Evolutionary conservation across 352 stramenopile species (phyloP).

Genomic region (Plasmopara viticola): DNA sequence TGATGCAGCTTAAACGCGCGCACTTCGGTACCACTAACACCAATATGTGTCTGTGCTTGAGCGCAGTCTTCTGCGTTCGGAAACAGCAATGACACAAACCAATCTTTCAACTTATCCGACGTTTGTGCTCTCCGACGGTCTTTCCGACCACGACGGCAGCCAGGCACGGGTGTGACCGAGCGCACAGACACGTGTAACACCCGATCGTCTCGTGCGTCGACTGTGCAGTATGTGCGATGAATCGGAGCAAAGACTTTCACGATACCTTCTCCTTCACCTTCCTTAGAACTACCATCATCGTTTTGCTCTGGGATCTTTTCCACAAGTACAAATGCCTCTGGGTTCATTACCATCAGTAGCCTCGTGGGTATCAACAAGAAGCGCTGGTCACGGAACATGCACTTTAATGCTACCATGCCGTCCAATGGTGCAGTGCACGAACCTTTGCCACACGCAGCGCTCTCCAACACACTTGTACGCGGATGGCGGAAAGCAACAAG

Average conservation of each 20-base stretch:
- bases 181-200: constrained; percentile 66
- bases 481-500: constrained; percentile 53
- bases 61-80: constrained; percentile 48
- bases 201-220: constrained; percentile 63
- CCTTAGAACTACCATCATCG: constrained; percentile 17
- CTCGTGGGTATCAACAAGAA: constrained; percentile 56
- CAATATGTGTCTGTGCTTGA: constrained; percentile 64
- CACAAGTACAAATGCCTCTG: constrained; percentile 61
- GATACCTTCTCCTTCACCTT: constrained; percentile 29
- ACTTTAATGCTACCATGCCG: constrained; percentile 66
- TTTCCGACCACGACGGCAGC: constrained; percentile 58
- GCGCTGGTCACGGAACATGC: constrained; percentile 72
- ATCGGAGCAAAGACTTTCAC: constrained; percentile 66
- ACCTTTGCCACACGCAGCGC: constrained; percentile 20
- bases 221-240: constrained; percentile 61
- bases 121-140: constrained; percentile 20
- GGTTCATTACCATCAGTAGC: constrained; percentile 67
- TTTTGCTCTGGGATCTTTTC: constrained; percentile 33
- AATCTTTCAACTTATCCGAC: constrained; percentile 23
- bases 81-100: constrained; percentile 67
- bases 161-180: constrained; percentile 43
- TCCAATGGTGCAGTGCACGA: constrained; percentile 30
- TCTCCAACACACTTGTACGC: constrained; percentile 43
- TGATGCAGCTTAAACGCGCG: constrained; percentile 74
- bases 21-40: constrained; percentile 66